Evolutionary conservation across 176 grass and related monocot species (phyloP), one percentile per base, ranked within the genome.

Genomic region (Triticum timopheevii): DNA sequence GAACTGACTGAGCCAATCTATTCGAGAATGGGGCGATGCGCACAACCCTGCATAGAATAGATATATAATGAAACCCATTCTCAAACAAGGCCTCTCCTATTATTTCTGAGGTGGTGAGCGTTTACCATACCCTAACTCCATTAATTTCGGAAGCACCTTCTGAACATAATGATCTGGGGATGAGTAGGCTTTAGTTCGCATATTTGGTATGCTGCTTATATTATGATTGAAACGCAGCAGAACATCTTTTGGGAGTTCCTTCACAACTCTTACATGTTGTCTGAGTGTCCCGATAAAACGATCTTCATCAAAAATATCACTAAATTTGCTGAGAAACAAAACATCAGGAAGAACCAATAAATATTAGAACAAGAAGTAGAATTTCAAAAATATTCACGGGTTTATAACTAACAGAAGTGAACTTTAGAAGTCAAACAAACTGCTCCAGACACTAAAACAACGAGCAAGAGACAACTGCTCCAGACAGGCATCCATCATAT

Each of bases 1-100:
- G 64, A 77, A 94, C 93, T 65, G 93, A 92, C 38, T 91, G 93
- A 76, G 93, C 84, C 85, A 98, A 87, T 86, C 96, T 94, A 70
- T 98, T 96, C 50, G 92, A 98, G 92, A 98, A 98, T 67, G 96
- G 96, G 28, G 96, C 96, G 7, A 98, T 94, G 33, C 96, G 92
- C 58, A 96, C 92, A 85, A 77, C 93, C 86, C 96, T 98, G 90
- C 84, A 89, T 65, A 42, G 7, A 83, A 79, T 17, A 87, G 65
- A 83, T 58, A 83, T 47, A 66, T 65, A 90, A 80, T 87, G 23
- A 84, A 87, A 59, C 33, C 49, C 24, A 61, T 70, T 59, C 27
- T 90, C 69, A 73, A 86, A 44, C 40, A 56, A 83, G 58, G 23
- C n/a, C 11, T 84, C 15, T 34, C 25, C n/a, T 61, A 52, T 22